Evolutionary conservation across 2,329 filamentous ascomycete genomes (phyloP), one percentile per base, ranked within the genome.

Genomic region (Claviceps quebecensis): DNA sequence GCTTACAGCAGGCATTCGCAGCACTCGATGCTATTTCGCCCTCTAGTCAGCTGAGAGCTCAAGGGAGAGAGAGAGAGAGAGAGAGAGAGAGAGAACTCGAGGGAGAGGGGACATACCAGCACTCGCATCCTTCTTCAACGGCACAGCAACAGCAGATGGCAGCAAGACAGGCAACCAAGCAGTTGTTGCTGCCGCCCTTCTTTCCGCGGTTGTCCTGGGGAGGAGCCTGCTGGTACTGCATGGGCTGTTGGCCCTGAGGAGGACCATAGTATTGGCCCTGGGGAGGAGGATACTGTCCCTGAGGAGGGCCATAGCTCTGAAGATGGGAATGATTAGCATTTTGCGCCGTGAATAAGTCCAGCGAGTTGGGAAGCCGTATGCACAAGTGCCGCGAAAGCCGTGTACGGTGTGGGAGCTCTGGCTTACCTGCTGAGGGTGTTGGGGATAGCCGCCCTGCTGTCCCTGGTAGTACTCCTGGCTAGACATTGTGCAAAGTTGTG

Each of bases 61-160:
- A 19, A 19, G 19, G 19, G 19, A 19, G 19, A 19, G 19, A 19
- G 19, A 19, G 19, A 19, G 19, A 19, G 19, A 19, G 19, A 19
- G 19, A 19, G 19, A 19, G 19, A 19, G 19, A 19, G 19, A 19
- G 19, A 19, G 19, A 41, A 34, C 9, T 34, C 9, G 4, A 19
- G 13, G 29, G 5, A 41, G 22, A 11, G 11, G 29, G 11, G 5
- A 65, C 66, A 63, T 66, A 69, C 69, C 73, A 76, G 56, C 69
- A 72, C 58, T 76, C 73, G 61, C 73, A 76, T 34, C 66, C 68
- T 56, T 75, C 73, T 52, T 76, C 73, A 44, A 68, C 65, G 50
- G 71, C 68, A 55, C 72, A 76, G 62, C 73, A 76, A 62, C 70
- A 75, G 64, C 72, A 76, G 50, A 76, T 58, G 16, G 68, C 65